Base-by-base conservation (phyloP, 2,329 filamentous ascomycete species). In the Fonsecaea multimorphosa region DNA sequence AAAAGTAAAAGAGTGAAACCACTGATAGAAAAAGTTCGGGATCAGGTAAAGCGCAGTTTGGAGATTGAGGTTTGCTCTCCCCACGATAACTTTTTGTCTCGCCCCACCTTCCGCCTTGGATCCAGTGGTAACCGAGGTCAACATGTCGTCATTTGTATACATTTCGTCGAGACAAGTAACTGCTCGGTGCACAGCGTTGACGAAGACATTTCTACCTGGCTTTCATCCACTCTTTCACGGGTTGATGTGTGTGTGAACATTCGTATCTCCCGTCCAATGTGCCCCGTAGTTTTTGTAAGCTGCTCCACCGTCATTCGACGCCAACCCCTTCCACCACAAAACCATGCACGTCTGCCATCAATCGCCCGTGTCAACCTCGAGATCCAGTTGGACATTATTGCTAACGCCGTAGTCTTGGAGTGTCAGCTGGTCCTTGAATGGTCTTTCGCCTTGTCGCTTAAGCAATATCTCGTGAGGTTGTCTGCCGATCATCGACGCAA, bases 361-460 rank as follows among this genome's bases (percentile, higher is more conserved):
- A 74, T 82, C 80, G 44, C 80, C 80, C 3, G 80, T 82, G 65
- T 81, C 80, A 67, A 82, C 79, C 71, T 83, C 80, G 76, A 83
- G 73, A 73, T 83, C 81, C 74, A 83, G 74, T 70, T 83, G 81
- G 56, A 97, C 93, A 9, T 94, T 94, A 79, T 95, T 95, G 73
- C 90, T 92, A 64, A 98, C 89, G n/a, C 91, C 92, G 78, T 97
- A 98, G 80, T 98, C 94, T 74, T 91, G 91, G 72, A 97, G 78
- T 36, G 88, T 93, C 67, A 97, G 84, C 72, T 90, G 86, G 76
- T 98, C 93, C 82, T 97, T 97, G 78, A 98, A 97, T 27, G 94
- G 93, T 70, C 93, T 81, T 80, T 97, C 92, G 12, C 93, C 92
- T 79, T 98, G 94, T 71, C 94, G 84, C 83, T 96, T 95, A 66